A percentile compares a stretch with the other conserved stretches of the same genome.
Evolutionary conservation across 2,329 filamentous ascomycete genomes (phyloP).

Genomic region (Phyllosticta capitalensis): DNA sequence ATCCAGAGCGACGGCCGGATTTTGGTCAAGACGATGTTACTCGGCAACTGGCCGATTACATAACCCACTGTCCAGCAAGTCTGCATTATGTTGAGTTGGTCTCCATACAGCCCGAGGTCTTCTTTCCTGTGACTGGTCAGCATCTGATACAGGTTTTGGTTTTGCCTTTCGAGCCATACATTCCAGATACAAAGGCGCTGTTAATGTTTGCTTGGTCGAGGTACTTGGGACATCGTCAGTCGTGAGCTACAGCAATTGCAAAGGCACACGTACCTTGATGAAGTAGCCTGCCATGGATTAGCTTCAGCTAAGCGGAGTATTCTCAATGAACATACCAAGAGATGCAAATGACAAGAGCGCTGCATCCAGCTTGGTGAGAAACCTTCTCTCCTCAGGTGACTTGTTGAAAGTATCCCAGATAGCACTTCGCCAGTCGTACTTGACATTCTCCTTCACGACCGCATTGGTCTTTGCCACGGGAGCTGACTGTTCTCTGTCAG

Average conservation of each 20-base stretch:
- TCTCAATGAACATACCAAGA: slow-evolving; percentile 24
- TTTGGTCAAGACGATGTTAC: slow-evolving; percentile 42
- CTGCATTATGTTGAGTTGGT: slow-evolving; percentile 48
- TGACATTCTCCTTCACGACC: background rate
- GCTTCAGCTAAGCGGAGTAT: background rate
- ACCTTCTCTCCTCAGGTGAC: slow-evolving; percentile 17
- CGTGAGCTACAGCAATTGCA: background rate
- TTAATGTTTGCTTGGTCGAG: slow-evolving; percentile 36
- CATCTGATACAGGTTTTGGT: too few species aligned
- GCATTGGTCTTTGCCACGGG: background rate
- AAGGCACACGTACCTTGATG: slow-evolving; percentile 28
- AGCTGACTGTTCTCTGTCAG: background rate
- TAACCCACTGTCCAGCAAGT: slow-evolving; percentile 53
- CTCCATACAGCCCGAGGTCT: slow-evolving; percentile 43
- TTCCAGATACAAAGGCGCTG: slow-evolving; percentile 23
- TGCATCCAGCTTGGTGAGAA: slow-evolving; percentile 20
- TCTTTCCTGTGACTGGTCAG: slow-evolving; percentile 34
- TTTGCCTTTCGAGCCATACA: too few species aligned
- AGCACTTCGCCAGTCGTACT: slow-evolving; percentile 1
- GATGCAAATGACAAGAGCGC: slow-evolving; percentile 40
- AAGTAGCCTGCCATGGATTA: slow-evolving; percentile 33
- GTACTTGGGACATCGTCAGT: slow-evolving; percentile 24
- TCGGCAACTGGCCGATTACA: slow-evolving; percentile 44
- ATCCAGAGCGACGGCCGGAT: slow-evolving; percentile 41
- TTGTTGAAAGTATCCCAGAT: slow-evolving; percentile 18